phyloP scores from a whole-genome alignment of 2,329 filamentous ascomycete species.

The Paecilomyces formosus region DNA sequence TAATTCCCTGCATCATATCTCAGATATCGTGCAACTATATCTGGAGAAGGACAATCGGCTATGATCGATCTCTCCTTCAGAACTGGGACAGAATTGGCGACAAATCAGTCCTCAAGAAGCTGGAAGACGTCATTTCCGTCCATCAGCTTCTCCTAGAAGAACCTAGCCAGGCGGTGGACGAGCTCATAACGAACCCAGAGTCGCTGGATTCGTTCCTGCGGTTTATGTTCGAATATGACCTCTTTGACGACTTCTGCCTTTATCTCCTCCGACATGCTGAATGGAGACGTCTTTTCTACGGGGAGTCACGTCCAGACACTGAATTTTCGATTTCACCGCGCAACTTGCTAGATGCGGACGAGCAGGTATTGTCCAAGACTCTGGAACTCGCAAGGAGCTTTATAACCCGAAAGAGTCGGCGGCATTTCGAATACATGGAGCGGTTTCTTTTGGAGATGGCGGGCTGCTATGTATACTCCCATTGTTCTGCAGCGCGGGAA shows the following conservation, averaged over 20 bases:
- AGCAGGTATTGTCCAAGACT: not conserved
- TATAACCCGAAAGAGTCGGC: slow-evolving; percentile 2
- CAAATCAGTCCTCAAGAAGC: slow-evolving; percentile 18
- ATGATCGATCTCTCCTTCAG: slow-evolving; percentile 30
- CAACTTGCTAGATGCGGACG: not conserved
- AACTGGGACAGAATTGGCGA: slow-evolving; percentile 5
- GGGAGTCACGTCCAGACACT: slow-evolving; percentile 9
- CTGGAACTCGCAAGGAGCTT: slow-evolving; percentile 4
- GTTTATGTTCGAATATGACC: slow-evolving; percentile 17
- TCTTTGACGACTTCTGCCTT: slow-evolving; percentile 20
- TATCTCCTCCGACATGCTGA: slow-evolving; percentile 10
- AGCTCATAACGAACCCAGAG: not conserved
- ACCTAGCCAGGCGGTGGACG: not conserved
- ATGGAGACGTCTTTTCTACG: not conserved
- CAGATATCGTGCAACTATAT: slow-evolving; percentile 43
- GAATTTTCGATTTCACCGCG: slow-evolving; percentile 5
- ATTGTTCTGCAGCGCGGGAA: not conserved
- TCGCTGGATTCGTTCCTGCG: slow-evolving; percentile 15
- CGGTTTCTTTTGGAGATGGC: slow-evolving; percentile 7
- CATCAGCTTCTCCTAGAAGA: slow-evolving; percentile 10
- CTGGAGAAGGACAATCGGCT: slow-evolving; percentile 43
- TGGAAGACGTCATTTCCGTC: slow-evolving; percentile 17
- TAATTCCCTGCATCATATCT: slow-evolving; percentile 44
- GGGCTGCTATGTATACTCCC: slow-evolving; percentile 1
- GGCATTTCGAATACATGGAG: slow-evolving; percentile 8